These are phyloP conservation scores for Monascus ruber DNA, from an alignment of 2,329 filamentous ascomycete genomes.

Conservation along the genomic window DNA sequence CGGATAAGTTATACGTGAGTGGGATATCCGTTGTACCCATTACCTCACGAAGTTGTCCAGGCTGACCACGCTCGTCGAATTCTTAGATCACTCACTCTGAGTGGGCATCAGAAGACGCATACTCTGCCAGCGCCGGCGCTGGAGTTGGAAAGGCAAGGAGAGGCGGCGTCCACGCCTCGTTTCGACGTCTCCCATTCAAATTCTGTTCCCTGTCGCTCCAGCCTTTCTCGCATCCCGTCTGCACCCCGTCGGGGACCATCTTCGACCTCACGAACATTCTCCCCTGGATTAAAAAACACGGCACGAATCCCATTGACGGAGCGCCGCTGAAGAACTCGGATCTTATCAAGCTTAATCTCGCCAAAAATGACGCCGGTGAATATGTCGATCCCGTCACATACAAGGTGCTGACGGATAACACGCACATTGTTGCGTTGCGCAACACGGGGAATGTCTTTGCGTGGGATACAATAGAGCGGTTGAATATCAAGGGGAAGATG, in stretches of 20 bases:
- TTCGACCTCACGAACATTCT: conserved; percentile 94
- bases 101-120: conserved; percentile 86
- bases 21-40: background rate
- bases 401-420: conserved; percentile 97
- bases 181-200: conserved; percentile 90
- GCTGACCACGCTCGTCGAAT: background rate
- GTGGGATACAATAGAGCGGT: conserved; percentile 85
- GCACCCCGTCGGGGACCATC: conserved; percentile 73
- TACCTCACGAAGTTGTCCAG: background rate
- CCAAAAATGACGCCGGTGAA: conserved; percentile 82
- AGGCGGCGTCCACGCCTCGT: conserved; percentile 48
- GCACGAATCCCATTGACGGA: conserved; percentile 83
- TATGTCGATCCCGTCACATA: conserved; percentile 94
- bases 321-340: conserved; percentile 67
- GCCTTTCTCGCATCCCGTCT: conserved; percentile 89
- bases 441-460: conserved; percentile 91
- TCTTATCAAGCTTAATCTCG: conserved; percentile 80
- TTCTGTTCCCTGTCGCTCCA: conserved; percentile 94
- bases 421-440: conserved; percentile 80
- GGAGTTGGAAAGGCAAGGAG: conserved; percentile 47
- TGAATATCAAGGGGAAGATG: conserved; percentile 95
- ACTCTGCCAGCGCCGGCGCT: conserved; percentile 66
- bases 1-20: conserved; percentile 38
- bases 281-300: conserved; percentile 86
- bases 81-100: conserved; percentile 84